Percentiles rank a stretch among this genome's conserved stretches.
Conservation (phyloP, 192 early-diverging fungal species). For the Coemansia sp. region DNA sequence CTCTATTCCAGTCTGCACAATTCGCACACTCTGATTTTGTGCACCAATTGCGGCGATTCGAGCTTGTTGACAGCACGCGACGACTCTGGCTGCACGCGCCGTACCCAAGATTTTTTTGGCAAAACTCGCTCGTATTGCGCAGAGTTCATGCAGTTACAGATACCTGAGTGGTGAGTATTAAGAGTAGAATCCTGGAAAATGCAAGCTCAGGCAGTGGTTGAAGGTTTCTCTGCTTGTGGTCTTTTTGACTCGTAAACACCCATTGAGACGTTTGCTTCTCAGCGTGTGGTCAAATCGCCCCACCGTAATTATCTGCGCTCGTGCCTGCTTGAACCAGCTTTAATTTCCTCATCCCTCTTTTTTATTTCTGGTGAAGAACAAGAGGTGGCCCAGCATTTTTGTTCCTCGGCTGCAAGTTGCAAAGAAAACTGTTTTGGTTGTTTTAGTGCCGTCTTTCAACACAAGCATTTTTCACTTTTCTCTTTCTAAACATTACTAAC, state of each 20-base stretch:
- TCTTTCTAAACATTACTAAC: not conserved
- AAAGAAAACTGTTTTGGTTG: not conserved
- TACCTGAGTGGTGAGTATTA: not conserved
- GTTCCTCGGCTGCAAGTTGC: no score
- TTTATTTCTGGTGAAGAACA: slow-evolving; percentile 5
- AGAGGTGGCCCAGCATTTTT: no score
- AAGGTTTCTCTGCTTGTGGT: not conserved
- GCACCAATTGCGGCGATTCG: not conserved
- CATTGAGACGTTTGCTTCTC: not conserved
- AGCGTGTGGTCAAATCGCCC: slow-evolving; percentile 4
- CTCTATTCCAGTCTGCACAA: not conserved
- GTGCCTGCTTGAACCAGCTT: not conserved
- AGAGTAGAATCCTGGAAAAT: not conserved
- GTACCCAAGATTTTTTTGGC: not conserved
- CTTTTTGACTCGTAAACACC: not conserved
- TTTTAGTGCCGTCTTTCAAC: not conserved
- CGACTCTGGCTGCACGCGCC: no score
- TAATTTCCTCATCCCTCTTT: not conserved
- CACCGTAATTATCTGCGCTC: not conserved
- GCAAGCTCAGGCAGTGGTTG: not conserved
- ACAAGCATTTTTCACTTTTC: not conserved
- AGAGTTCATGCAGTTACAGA: not conserved
- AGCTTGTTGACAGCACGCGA: not conserved
- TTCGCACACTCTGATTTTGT: not conserved
- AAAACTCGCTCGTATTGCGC: not conserved